These are phyloP conservation scores for Irpex sp. DNA, from an alignment of 1,284 basidiomycete genomes.

Conservation along the genomic window DNA sequence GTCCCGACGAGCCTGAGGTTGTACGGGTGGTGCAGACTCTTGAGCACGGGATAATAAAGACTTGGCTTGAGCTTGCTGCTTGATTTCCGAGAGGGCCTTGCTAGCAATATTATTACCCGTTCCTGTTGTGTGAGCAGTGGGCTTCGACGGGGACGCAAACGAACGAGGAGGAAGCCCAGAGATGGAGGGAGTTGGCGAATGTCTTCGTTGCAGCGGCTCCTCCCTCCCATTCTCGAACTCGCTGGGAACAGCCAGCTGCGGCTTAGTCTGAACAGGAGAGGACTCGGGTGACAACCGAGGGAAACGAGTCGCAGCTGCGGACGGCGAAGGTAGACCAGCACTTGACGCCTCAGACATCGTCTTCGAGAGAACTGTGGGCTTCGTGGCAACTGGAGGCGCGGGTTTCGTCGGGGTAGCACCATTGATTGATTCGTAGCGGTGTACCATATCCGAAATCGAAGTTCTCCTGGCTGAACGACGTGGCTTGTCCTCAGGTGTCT, in stretches of 20 bases:
- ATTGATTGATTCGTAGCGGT: slow-evolving; percentile 68
- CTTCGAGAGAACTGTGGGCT: slow-evolving; percentile 30
- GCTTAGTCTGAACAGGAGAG: slow-evolving; percentile 23
- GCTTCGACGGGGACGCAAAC: not conserved
- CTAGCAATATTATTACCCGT: not conserved
- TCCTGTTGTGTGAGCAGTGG: not conserved
- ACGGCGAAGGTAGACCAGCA: slow-evolving; percentile 19
- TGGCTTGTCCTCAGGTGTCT: slow-evolving; percentile 20
- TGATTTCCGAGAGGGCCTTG: not conserved
- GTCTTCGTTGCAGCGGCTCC: slow-evolving; percentile 22
- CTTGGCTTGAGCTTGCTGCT: not conserved
- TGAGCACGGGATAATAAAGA: slow-evolving; percentile 18
- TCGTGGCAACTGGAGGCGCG: slow-evolving; percentile 30
- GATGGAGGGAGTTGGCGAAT: slow-evolving; percentile 19
- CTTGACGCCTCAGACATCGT: slow-evolving; percentile 17
- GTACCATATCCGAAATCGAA: slow-evolving; percentile 82
- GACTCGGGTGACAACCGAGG: slow-evolving; percentile 27
- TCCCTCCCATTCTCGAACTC: slow-evolving; percentile 16
- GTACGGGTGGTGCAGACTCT: slow-evolving; percentile 10
- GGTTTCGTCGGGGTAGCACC: slow-evolving; percentile 17
- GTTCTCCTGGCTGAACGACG: slow-evolving; percentile 49
- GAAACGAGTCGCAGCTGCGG: slow-evolving; percentile 28
- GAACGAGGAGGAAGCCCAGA: slow-evolving; percentile 5
- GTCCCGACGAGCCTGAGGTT: not conserved
- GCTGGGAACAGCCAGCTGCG: slow-evolving; percentile 23